Base-by-base conservation (phyloP, 352 stramenopile genomes). In the Phytophthora hybrid region DNA sequence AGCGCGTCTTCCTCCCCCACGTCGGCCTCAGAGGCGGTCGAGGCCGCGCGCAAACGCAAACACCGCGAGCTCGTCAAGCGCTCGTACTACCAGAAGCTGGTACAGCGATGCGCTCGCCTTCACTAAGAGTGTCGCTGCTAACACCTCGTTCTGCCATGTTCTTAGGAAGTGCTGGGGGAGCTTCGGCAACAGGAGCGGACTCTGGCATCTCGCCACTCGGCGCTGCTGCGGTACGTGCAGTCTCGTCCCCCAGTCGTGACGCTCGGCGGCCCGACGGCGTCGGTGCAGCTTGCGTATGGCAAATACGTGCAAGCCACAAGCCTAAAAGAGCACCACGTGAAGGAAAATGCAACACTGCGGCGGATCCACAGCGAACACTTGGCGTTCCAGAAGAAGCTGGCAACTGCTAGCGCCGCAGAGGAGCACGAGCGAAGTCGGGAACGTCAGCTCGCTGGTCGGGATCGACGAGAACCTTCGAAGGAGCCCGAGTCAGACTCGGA, bases 51-150 rank as follows among this genome's bases (percentile, higher is more conserved):
- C n/a, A 71, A 79, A 39, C 66, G 63, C 53, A 81, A 74, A 53
- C 75, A 81, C 44, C 71, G 75, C 7, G 66, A 77, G 39, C 66
- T 81, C 13, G 75, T 81, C 46, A 75, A 77, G 13, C 63, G 75
- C 16, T 63, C 63, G 13, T 79, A 81, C 66, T 81, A 81, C 66
- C 66, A 81, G 58, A 81, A 81, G 52, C 66, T 76, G 62, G 70
- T 81, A 31, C 51, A 26, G 10, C 21, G 1, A 61, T 32, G 21
- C 51, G 5, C 19, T 44, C 58, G 18, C 26, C 23, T 34, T 31
- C 44, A 14, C 39, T 60, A 44, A 19, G 26, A 11, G 14, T 66
- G n/a, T 69, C 51, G 9, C 4, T 60, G 55, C 18, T 66, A 62
- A 67, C 6, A 46, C 6, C 10, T 10, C 61, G n/a, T 11, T 59